phyloP scores from a whole-genome alignment of 495 filamentous ascomycete genomes.

The Neurospora sp. region DNA sequence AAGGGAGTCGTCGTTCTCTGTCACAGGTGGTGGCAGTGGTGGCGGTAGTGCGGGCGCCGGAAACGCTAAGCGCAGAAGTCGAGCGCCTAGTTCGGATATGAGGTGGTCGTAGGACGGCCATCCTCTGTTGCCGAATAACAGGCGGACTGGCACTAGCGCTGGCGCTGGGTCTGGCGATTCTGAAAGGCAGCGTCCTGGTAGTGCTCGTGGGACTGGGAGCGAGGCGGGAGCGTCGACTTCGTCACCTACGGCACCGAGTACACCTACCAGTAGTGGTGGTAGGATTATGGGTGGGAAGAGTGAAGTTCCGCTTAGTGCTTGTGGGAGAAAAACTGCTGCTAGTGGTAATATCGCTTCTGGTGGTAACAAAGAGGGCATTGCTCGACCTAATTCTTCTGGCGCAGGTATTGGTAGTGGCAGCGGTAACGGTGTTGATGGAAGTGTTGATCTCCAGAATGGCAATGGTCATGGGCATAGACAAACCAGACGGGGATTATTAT shows the following conservation, averaged over 20 bases:
- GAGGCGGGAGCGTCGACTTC: neutral
- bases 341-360: neutral
- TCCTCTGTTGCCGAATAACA: neutral
- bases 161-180: neutral
- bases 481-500: neutral
- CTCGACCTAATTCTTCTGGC: neutral
- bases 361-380: neutral
- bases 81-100: conserved; percentile 22
- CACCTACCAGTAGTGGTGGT: neutral
- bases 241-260: neutral
- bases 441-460: neutral
- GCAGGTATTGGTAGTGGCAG: neutral
- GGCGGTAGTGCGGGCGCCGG: conserved; percentile 7
- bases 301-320: neutral
- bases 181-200: neutral
- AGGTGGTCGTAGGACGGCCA: conserved; percentile 21
- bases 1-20: neutral
- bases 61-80: conserved; percentile 10
- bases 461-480: neutral
- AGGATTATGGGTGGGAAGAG: neutral
- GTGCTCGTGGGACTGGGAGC: neutral
- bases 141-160: neutral
- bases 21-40: neutral
- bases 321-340: neutral
- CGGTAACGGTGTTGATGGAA: neutral